Conservation (phyloP, 148 eudicot species). For the Rhododendron simsii region DNA sequence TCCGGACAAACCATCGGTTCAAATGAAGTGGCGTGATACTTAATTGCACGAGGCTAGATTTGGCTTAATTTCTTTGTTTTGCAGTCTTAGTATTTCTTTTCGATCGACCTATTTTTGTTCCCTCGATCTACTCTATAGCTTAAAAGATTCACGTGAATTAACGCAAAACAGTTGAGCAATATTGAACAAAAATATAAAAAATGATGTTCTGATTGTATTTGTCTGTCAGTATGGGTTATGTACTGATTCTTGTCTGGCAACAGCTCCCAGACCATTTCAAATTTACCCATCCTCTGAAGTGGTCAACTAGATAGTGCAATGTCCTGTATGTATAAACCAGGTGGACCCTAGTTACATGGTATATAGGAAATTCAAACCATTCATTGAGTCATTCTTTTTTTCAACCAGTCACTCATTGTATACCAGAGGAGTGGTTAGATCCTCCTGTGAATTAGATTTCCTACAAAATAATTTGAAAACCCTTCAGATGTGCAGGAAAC, state of each 20-base stretch:
- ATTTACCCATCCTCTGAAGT: background rate
- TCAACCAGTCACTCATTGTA: background rate
- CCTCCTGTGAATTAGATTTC: background rate
- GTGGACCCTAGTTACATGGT: background rate
- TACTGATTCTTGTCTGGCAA: conserved; percentile 2
- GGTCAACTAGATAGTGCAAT: background rate
- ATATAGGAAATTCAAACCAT: background rate
- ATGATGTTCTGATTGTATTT: background rate
- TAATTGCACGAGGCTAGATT: background rate
- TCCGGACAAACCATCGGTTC: background rate
- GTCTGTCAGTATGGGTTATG: background rate
- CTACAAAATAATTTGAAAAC: background rate
- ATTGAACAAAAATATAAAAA: background rate
- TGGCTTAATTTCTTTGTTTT: background rate
- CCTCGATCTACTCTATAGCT: background rate
- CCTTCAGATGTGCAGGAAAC: background rate
- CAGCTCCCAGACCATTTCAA: background rate
- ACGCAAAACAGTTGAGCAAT: background rate
- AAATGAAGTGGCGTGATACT: background rate
- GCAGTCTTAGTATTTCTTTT: background rate
- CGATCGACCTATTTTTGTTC: background rate
- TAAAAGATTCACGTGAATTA: background rate
- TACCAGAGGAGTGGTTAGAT: background rate
- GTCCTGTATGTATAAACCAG: background rate
- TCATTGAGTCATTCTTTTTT: background rate